Conservation (phyloP, 441 rosid species). For the Euphorbia celastroides region DNA sequence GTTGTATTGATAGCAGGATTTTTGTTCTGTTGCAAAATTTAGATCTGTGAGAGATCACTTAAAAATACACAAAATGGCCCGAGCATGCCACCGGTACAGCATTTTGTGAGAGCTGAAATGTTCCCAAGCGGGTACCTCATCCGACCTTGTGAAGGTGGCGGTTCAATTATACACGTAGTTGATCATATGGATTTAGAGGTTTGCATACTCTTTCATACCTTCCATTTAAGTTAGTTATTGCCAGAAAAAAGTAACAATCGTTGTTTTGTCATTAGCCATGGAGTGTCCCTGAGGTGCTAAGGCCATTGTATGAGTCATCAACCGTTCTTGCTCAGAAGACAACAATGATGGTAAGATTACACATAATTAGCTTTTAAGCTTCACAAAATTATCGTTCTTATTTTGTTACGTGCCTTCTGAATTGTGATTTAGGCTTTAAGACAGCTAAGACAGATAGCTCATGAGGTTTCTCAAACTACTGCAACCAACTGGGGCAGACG, state of each 20-base stretch:
- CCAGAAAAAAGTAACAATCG: constrained; percentile 1
- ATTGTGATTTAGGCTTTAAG: constrained; percentile 63
- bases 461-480: constrained; percentile 78
- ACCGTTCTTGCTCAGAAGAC: constrained; percentile 91
- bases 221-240: background rate
- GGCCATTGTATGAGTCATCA: constrained; percentile 92
- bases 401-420: constrained; percentile 6
- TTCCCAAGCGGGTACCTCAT: constrained; percentile 91
- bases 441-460: constrained; percentile 87
- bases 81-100: constrained; percentile 88
- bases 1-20: background rate
- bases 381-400: no score
- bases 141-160: constrained; percentile 98
- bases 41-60: constrained; percentile 94
- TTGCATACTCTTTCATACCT: background rate
- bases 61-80: constrained; percentile 94
- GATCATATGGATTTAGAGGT: constrained; percentile 99
- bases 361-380: constrained; percentile 1
- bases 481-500: constrained; percentile 85
- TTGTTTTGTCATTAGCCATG: constrained; percentile 7
- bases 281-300: constrained; percentile 92
- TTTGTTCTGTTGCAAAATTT: constrained; percentile 6
- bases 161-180: constrained; percentile 87
- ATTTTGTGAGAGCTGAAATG: constrained; percentile 98
- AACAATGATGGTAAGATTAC: constrained; percentile 76